These are phyloP conservation scores for Rhypophila decipiens DNA, from an alignment of 495 filamentous ascomycete genomes.

Conservation along the genomic window DNA sequence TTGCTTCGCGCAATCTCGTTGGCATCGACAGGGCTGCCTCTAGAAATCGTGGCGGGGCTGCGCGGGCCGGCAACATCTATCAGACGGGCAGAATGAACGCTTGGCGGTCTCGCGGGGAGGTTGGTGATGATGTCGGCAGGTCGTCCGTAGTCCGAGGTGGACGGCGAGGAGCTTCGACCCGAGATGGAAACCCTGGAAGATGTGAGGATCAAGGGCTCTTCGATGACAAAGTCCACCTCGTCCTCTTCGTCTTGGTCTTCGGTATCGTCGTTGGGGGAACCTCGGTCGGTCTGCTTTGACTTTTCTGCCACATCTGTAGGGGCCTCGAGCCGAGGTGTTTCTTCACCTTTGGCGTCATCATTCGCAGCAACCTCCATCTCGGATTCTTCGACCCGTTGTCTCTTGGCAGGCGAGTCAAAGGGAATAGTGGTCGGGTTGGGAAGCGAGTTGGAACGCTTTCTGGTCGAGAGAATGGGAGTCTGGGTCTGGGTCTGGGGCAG, in stretches of 20 bases:
- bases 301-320: not conserved
- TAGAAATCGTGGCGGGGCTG: slow-evolving; percentile 35
- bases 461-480: slow-evolving; percentile 20
- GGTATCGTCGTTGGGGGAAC: not conserved
- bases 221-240: slow-evolving; percentile 38
- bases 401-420: slow-evolving; percentile 9
- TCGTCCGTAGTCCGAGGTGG: slow-evolving; percentile 32
- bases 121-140: slow-evolving; percentile 31
- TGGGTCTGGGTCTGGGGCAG: slow-evolving; percentile 28
- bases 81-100: slow-evolving; percentile 46
- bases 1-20: slow-evolving; percentile 29
- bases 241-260: slow-evolving; percentile 24
- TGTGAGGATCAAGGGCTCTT: slow-evolving; percentile 49
- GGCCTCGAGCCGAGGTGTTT: not conserved
- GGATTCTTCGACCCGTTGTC: not conserved
- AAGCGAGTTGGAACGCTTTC: slow-evolving; percentile 51
- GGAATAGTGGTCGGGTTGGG: slow-evolving; percentile 33
- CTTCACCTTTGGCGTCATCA: not conserved
- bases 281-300: not conserved
- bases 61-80: slow-evolving; percentile 47
- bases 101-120: slow-evolving; percentile 38
- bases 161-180: slow-evolving; percentile 35
- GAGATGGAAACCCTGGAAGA: slow-evolving; percentile 50
- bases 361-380: not conserved
- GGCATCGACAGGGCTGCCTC: slow-evolving; percentile 35